Evolutionary conservation across 2,329 filamentous ascomycete genomes (phyloP).

Genomic region (Fusarium heterosporum): DNA sequence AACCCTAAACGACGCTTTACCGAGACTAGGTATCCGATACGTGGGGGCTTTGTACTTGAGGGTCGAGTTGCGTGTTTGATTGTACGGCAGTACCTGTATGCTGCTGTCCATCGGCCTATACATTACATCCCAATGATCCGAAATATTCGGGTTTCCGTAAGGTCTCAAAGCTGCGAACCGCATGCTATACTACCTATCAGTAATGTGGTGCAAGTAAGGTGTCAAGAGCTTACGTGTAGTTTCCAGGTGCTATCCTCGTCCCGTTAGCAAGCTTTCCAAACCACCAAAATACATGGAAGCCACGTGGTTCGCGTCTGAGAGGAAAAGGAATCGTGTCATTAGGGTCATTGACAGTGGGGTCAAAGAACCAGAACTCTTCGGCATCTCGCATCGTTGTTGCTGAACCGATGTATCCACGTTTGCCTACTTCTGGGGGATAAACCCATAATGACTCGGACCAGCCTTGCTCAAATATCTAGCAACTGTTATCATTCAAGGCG

Average conservation of each 20-base stretch:
- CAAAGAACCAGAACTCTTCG: constrained; percentile 50
- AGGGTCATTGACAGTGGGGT: constrained; percentile 52
- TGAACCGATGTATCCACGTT: constrained; percentile 57
- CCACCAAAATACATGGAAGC: constrained; percentile 55
- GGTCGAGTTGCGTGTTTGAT: constrained; percentile 46
- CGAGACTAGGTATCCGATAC: constrained; percentile 12
- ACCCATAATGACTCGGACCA: constrained; percentile 57
- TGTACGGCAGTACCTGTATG: constrained; percentile 52
- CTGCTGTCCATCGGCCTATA: constrained; percentile 48
- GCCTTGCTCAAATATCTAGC: constrained; percentile 53
- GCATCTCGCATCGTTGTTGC: constrained; percentile 55
- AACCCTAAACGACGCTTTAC: neutral
- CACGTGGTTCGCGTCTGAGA: constrained; percentile 50
- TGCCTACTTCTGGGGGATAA: constrained; percentile 55
- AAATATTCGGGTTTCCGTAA: constrained; percentile 56
- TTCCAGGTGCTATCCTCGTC: constrained; percentile 54
- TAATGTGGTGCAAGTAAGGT: neutral
- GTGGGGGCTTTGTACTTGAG: constrained; percentile 25
- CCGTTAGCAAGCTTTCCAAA: constrained; percentile 58
- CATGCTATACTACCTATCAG: constrained; percentile 48
- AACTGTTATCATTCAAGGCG: neutral
- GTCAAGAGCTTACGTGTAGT: constrained; percentile 53
- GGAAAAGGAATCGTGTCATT: constrained; percentile 56
- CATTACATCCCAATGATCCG: constrained; percentile 58
- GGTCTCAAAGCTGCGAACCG: constrained; percentile 57